Percentiles rank a stretch among this genome's conserved stretches.
phyloP scores from a whole-genome alignment of 768 basidiomycete species.

The Amanita rimosa region DNA sequence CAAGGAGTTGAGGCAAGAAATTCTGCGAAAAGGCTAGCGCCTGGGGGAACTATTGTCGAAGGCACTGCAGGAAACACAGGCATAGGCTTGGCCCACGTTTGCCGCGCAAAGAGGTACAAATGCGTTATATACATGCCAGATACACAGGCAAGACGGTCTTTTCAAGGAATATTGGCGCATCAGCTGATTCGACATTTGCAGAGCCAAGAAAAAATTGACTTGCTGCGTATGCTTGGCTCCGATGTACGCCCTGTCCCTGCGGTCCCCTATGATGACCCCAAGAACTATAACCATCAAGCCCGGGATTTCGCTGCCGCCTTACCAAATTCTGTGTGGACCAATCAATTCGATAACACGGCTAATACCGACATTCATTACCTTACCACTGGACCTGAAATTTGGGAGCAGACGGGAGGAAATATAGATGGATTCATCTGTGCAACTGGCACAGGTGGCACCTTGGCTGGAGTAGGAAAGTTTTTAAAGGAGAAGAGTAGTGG shows the following conservation, averaged over 20 bases:
- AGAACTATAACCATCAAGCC: constrained; percentile 98
- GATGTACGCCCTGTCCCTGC: constrained; percentile 96
- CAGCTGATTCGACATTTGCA: constrained; percentile 19
- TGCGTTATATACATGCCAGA: constrained; percentile 99
- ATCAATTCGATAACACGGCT: constrained; percentile 96
- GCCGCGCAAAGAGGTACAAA: constrained; percentile 85
- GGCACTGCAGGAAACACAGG: constrained; percentile 99
- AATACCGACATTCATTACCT: constrained; percentile 83
- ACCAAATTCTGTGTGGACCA: constrained; percentile 86
- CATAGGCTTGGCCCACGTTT: constrained; percentile 92
- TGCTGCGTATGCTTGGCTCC: constrained; percentile 93
- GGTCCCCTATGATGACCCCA: constrained; percentile 89
- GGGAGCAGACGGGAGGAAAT: constrained; percentile 73
- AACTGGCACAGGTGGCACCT: constrained; percentile 93
- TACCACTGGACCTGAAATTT: constrained; percentile 94
- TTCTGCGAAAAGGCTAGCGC: constrained; percentile 45
- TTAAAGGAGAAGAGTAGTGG: constrained; percentile 74
- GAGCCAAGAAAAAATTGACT: constrained; percentile 98
- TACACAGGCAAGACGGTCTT: constrained; percentile 58
- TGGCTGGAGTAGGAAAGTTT: constrained; percentile 80
- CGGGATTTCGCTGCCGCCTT: constrained; percentile 68
- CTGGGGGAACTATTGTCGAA: constrained; percentile 96
- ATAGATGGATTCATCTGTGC: constrained; percentile 90
- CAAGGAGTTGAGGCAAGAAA: no score
- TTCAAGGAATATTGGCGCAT: neutral